Base-by-base conservation (phyloP, 1,284 basidiomycete genomes). In the Rhodotorula sp. region DNA sequence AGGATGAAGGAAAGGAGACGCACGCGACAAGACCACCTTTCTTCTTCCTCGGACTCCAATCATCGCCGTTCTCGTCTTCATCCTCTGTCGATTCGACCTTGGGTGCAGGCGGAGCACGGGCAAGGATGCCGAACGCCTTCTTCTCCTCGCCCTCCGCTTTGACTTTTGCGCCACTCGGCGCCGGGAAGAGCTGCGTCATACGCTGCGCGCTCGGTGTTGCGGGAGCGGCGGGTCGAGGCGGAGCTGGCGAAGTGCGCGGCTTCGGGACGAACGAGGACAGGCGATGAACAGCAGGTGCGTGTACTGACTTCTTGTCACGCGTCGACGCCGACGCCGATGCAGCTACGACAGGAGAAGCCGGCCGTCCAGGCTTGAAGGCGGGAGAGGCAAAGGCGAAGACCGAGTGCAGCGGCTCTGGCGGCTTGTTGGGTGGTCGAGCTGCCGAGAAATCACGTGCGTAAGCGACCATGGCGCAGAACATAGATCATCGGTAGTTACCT, bases 21-120 rank as follows among this genome's bases (percentile, higher is more conserved):
- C 48, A 67, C 70, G 50, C 45, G 25, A 71, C n/a, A 41, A 57
- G 67, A 2, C 62, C 58, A 14, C 57, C 45, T n/a, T 61, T 61
- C 41, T 59, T 67, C 34, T 64, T 71, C 27, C 53, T 27, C 54
- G 66, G 66, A 45, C 66, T 67, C 55, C 46, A 66, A 12, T 53
- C 16, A 59, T 78, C 78, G 10, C 81, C 76, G 55, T 80, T 76
- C 55, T 79, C 79, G 53, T 80, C 78, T 79, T 9, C 59, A 10
- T 17, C 48, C 23, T 25, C 50, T 45, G 58, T 0, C 19, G 34
- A 16, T 9, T n/a, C n/a, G 53, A 7, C 12, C 16, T 19, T 10
- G 3, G 41, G 3, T 7, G 42, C 14, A 10, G 46, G 48, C 13
- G 66, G 59, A 58, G 41, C 48, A 5, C 53, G 3, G 9, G 52